Evolutionary conservation across 2,329 filamentous ascomycete species (phyloP), one percentile per base, ranked within the genome.

Genomic region (Xylariales sp.): DNA sequence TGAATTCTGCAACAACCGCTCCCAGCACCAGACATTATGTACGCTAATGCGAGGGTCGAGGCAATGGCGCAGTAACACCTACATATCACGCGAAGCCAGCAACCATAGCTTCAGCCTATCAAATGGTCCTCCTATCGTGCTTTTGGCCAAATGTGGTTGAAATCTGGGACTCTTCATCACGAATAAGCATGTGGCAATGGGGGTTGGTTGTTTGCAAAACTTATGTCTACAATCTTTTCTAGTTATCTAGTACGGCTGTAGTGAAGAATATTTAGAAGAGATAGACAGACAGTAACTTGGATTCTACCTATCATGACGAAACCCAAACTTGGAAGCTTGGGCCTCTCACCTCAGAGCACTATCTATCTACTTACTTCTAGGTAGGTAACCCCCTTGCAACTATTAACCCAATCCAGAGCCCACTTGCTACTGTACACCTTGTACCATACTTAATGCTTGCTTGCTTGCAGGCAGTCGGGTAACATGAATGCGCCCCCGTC

Each of bases 401-500:
- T 23, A 23, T 23, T 23, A 23, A 23, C 23, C 23, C 23, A 23
- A 23, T 23, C 23, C 23, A 23, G 23, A 23, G 23, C 23, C 23
- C 23, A 23, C 23, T 23, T 23, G 2, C 23, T 23, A 23, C 10
- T 49, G 30, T 49, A 23, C n/a, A 23, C 18, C 14, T 18, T 10
- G 48, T 32, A 50, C 12, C 8, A 6, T 8, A 10, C 8, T 39
- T 39, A 39, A 39, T 50, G 8, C 45, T 48, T 9, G 48, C 36
- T 34, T 10, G 10, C 28, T 36, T 23, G 46, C 36, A 34, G 36
- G 39, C 9, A 41, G 10, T 41, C 3, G 5, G 39, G 54, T 64
- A 49, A 53, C 36, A 64, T 53, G 62, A 39, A 43, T 48, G 39
- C 30, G 56, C 14, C 50, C 34, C 16, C 18, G 34, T 43, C 53